Evolutionary conservation across 2,329 filamentous ascomycete species (phyloP), one percentile per base, ranked within the genome.

Genomic region (Sporothrix schenckii): DNA sequence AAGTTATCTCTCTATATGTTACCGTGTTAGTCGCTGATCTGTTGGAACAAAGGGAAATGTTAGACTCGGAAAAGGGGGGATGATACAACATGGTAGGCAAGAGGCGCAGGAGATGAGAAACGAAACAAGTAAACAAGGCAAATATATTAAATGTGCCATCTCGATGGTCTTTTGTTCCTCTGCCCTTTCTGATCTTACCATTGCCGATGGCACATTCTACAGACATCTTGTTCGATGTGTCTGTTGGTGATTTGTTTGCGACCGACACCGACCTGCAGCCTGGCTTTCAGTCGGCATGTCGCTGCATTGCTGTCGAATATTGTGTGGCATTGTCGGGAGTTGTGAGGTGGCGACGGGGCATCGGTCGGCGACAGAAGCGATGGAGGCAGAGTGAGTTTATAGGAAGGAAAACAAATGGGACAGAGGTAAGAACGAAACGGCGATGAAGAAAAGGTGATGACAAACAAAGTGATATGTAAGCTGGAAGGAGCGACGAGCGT

Each of bases 241-340:
- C 58, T 63, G 60, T 63, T 63, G 60, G 34, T 16, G 27, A 16
- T 19, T 3, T 30, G 6, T 56, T n/a, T 30, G 27, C 53, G 53
- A n/a, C 39, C 34, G 34, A 11, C 19, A n/a, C 39, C 34, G 34
- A 11, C 19, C 56, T 44, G 34, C 56, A 61, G 56, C 34, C 13
- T 27, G 13, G 7, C 41, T 63, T 49, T 63, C 60, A 63, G 41
- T 41, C 60, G 60, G 60, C 60, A 34, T 34, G 34, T 34, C 34
- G 34, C 34, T 34, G 41, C 14, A 49, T 21, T 30, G 13, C 21
- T 63, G 41, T 49, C 6, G 34, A 9, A n/a, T 24, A 39, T 24
- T 44, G 56, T 61, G 56, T n/a, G 21, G 30, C 21, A 24, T 4
- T 63, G 60, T 27, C 60, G 56, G 60, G 60, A 63, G 60, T 50